A percentile compares a stretch with the other conserved stretches of the same genome.
Evolutionary conservation across 1,284 basidiomycete species (phyloP).

Genomic region (Gomphus sp.): DNA sequence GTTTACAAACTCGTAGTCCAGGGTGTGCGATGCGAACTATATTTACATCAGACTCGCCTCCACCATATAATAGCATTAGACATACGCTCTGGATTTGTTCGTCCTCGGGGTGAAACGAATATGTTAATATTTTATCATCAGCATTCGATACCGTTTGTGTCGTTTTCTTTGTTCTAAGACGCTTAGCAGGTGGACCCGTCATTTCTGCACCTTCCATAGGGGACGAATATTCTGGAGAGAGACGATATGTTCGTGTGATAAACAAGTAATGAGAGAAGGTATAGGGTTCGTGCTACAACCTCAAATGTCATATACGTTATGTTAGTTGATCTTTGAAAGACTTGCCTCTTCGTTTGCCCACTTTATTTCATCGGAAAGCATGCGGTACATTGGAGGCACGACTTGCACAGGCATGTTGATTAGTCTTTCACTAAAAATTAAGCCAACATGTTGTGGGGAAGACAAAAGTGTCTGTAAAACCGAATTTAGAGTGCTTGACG

Average conservation of each 20-base stretch:
- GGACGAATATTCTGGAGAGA: slow-evolving; percentile 52
- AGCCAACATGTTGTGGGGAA: slow-evolving; percentile 51
- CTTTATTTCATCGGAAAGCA: slow-evolving; percentile 76
- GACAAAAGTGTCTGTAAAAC: slow-evolving; percentile 45
- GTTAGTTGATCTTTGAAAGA: neutral
- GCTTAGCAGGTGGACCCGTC: slow-evolving; percentile 28
- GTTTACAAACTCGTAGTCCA: slow-evolving; percentile 61
- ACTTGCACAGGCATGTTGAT: slow-evolving; percentile 92
- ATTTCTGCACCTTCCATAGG: slow-evolving; percentile 23
- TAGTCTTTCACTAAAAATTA: slow-evolving; percentile 78
- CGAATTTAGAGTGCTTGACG: slow-evolving; percentile 39
- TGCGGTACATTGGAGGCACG: slow-evolving; percentile 81
- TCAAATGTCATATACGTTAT: neutral
- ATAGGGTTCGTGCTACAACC: slow-evolving; percentile 53
- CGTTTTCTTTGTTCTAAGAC: slow-evolving; percentile 23
- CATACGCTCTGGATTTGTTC: slow-evolving; percentile 60
- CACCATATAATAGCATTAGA: neutral
- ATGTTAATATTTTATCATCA: slow-evolving; percentile 22
- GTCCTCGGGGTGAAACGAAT: slow-evolving; percentile 84
- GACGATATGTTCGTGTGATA: slow-evolving; percentile 65
- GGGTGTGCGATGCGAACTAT: slow-evolving; percentile 50
- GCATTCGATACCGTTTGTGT: slow-evolving; percentile 12
- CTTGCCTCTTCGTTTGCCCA: slow-evolving; percentile 56
- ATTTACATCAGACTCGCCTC: neutral
- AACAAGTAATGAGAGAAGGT: slow-evolving; percentile 64